Percentiles rank a stretch among this genome's conserved stretches.
phyloP scores from a whole-genome alignment of 108 stramenopile genomes.

The Pelagomonas calceolata region DNA sequence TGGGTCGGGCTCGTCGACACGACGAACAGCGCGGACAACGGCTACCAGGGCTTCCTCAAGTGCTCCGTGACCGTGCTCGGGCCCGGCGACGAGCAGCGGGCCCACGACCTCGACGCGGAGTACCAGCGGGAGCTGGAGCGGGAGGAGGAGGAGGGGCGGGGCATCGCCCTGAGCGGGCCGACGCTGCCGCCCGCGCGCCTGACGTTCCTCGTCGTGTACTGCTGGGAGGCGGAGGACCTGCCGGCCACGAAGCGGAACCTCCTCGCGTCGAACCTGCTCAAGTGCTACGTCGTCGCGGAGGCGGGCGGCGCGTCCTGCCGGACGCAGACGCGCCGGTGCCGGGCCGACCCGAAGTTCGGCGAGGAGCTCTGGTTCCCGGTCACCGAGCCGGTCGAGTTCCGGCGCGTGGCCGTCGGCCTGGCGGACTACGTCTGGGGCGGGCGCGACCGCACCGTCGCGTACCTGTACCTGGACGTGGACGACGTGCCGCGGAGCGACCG shows the following conservation, averaged over 20 bases:
- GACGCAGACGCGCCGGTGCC: not conserved
- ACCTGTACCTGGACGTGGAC: not conserved
- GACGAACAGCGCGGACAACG: slow-evolving; percentile 29
- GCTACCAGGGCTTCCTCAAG: slow-evolving; percentile 48
- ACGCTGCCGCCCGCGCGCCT: slow-evolving; percentile 1
- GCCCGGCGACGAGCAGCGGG: slow-evolving; percentile 39
- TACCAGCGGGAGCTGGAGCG: slow-evolving; percentile 17
- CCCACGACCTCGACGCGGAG: slow-evolving; percentile 24
- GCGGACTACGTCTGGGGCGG: slow-evolving; percentile 23
- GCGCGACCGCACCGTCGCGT: not conserved
- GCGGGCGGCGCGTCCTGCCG: slow-evolving; percentile 1
- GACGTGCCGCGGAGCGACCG: not conserved
- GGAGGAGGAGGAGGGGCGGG: slow-evolving; percentile 8
- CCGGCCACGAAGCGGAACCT: slow-evolving; percentile 20
- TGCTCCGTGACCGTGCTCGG: slow-evolving; percentile 42
- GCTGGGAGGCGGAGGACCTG: slow-evolving; percentile 27
- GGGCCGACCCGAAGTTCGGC: slow-evolving; percentile 7
- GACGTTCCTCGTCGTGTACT: slow-evolving; percentile 17
- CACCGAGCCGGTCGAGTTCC: slow-evolving; percentile 14
- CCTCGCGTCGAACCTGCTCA: slow-evolving; percentile 18
- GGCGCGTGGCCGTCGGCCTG: slow-evolving; percentile 11
- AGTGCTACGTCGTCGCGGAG: slow-evolving; percentile 27
- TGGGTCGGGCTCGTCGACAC: slow-evolving; percentile 49
- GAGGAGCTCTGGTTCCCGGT: slow-evolving; percentile 34
- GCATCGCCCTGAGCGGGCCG: slow-evolving; percentile 9